These are phyloP conservation scores for Acanthamoeba lugdunensis DNA, from an alignment of 208 protist species.

Conservation along the genomic window DNA sequence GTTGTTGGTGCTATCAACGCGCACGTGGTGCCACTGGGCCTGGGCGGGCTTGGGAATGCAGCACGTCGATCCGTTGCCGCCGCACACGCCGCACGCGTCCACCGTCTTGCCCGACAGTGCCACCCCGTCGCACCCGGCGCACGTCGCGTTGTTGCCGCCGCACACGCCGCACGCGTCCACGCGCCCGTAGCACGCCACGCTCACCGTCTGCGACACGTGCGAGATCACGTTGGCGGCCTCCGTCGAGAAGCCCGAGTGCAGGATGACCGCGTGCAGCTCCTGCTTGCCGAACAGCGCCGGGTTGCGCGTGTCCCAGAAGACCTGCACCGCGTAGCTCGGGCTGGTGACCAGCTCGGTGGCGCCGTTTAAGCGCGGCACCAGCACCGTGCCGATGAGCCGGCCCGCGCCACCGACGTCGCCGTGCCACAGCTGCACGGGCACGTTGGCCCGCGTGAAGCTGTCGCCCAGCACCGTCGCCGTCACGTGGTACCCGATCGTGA, in stretches of 20 bases:
- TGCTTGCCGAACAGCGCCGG: background rate
- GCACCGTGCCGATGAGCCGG: background rate
- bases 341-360: background rate
- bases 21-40: background rate
- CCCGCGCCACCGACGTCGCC: background rate
- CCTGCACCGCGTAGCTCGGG: background rate
- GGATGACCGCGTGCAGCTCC: slow-evolving; percentile 40
- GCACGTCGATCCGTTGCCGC: slow-evolving; percentile 48
- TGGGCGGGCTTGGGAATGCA: slow-evolving; percentile 9
- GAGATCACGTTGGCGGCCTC: slow-evolving; percentile 15
- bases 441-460: slow-evolving; percentile 37
- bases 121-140: slow-evolving; percentile 55
- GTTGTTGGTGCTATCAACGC: background rate
- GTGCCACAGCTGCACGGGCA: slow-evolving; percentile 40
- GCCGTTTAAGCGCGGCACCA: background rate
- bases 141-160: slow-evolving; percentile 3
- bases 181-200: background rate
- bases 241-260: slow-evolving; percentile 50
- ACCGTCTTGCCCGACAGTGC: slow-evolving; percentile 1
- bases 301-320: slow-evolving; percentile 52
- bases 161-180: slow-evolving; percentile 59
- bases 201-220: background rate
- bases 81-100: slow-evolving; percentile 60
- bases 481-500: background rate
- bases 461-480: background rate